These are phyloP conservation scores for Alloteropsis semialata DNA, from an alignment of 176 grass and related monocot genomes.

Conservation along the genomic window DNA sequence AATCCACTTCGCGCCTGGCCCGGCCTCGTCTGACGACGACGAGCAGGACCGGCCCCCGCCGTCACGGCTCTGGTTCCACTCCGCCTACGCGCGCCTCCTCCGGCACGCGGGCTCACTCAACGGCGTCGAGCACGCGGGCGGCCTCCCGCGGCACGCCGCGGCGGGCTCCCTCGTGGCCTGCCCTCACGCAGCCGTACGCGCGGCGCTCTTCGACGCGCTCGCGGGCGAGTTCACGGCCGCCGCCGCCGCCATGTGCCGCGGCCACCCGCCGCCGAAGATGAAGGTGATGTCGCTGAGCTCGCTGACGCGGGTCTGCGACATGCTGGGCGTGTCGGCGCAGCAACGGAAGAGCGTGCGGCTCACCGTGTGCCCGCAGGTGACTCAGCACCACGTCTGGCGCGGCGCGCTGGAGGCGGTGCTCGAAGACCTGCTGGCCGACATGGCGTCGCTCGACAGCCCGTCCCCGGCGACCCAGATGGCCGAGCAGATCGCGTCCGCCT, in stretches of 20 bases:
- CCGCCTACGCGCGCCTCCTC: conserved; percentile 66
- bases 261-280: conserved; percentile 5
- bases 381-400: conserved; percentile 78
- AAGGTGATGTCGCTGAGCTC: conserved; percentile 43
- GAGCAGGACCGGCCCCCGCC: conserved; percentile 22
- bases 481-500: conserved; percentile 60
- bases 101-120: conserved; percentile 45
- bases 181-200: conserved; percentile 29
- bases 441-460: conserved; percentile 24
- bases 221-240: conserved; percentile 49
- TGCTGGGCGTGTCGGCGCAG: conserved; percentile 70
- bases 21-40: background rate
- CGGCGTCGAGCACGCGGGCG: conserved; percentile 38
- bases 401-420: conserved; percentile 69
- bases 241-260: background rate
- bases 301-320: conserved; percentile 57
- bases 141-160: no score
- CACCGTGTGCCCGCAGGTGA: conserved; percentile 75
- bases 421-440: conserved; percentile 52
- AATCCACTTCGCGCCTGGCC: conserved; percentile 34
- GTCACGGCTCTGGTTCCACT: conserved; percentile 50
- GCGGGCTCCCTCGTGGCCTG: conserved; percentile 30
- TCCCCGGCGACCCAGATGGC: conserved; percentile 51
- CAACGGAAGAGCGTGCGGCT: conserved; percentile 61
- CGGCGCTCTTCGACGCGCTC: conserved; percentile 54